Conservation (phyloP, 306 rosid species). For the Prunus mume region DNA sequence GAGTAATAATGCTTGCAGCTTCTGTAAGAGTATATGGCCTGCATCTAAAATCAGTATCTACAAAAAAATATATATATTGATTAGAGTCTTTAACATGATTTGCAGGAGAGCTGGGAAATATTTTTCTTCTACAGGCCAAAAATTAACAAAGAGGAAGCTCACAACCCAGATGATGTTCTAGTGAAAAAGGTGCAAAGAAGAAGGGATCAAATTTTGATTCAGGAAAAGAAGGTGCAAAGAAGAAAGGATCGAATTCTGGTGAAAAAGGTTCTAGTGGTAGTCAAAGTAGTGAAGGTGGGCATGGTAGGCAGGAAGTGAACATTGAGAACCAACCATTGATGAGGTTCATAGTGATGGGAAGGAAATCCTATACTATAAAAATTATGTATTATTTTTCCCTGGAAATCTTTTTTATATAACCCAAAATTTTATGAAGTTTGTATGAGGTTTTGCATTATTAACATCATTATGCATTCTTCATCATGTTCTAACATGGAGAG, state of each 20-base stretch:
- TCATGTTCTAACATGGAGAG: neutral
- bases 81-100: no score
- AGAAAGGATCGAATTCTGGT: neutral
- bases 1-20: no score
- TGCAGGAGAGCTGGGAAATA: conserved; percentile 51
- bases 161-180: conserved; percentile 40
- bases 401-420: neutral
- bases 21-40: no score
- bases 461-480: neutral
- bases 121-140: conserved; percentile 59
- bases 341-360: conserved; percentile 54
- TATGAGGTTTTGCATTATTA: neutral
- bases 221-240: conserved; percentile 38
- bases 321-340: conserved; percentile 48
- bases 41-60: no score
- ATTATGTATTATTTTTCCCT: neutral
- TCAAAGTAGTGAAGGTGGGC: conserved; percentile 33
- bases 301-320: conserved; percentile 42
- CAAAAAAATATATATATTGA: no score
- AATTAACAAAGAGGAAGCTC: conserved; percentile 53
- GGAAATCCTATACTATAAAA: neutral
- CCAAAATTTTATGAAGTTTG: neutral
- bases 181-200: conserved; percentile 32
- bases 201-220: conserved; percentile 31
- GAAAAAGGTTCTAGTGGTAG: neutral